Evolutionary conservation across 1,284 basidiomycete genomes (phyloP), one percentile per base, ranked within the genome.

Genomic region (Melampsora medusae): DNA sequence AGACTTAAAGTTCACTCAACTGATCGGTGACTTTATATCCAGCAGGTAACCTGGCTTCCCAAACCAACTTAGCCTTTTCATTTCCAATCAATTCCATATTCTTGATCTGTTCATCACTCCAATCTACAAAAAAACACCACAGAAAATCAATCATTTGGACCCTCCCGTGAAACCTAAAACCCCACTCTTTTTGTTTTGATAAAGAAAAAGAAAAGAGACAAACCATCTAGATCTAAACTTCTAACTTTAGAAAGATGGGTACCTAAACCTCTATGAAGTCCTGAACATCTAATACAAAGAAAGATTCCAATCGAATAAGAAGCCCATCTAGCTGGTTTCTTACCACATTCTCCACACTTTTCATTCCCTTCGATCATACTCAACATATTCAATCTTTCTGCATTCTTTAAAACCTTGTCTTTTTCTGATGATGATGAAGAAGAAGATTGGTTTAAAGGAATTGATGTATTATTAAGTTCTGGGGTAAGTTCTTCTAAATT

Each of bases 221-320:
- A 78, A 79, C 84, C 84, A 78, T 86, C 86, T 48, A 86, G 81
- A 79, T 86, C 85, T n/a, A 86, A 82, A 4, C 82, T 84, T 46
- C 85, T 82, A 33, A 86, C 85, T 78, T 85, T 86, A 49, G 84
- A 85, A 48, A 86, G 83, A 78, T 86, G 86, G 33, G 85, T 86
- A 9, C 86, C 86, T 9, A 87, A 81, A 5, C 83, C 81, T 5
- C 86, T 83, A 78, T 87, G 86, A 0, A 86, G 75, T 0, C 86
- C 86, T 31, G 83, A 84, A 78, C 86, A 87, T 17, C 84, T 81
- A 60, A 86, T 86, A 80, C 86, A 87, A 64, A 86, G 80, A 77
- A 86, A 86, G 77, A 86, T 82, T 50, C 85, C 84, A 76, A 86
- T 76, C 25, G 78, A 80, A 81, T 81, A 83, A 2, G 82, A 82